Evolutionary conservation across 2,329 filamentous ascomycete genomes (phyloP).

Genomic region (Phyllosticta paracitricarpa): DNA sequence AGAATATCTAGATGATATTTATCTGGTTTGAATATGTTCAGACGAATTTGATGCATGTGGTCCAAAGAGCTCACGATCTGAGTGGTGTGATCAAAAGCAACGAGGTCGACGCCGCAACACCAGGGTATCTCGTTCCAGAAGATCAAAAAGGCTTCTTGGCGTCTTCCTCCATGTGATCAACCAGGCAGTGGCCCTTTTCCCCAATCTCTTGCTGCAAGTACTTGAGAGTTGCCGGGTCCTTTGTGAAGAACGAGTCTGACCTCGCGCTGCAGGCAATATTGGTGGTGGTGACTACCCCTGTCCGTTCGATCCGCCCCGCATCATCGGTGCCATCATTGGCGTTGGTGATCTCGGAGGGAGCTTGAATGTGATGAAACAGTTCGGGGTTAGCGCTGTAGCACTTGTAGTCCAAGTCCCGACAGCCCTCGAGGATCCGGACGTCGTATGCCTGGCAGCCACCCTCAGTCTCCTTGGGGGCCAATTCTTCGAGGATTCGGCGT

Average conservation of each 20-base stretch:
- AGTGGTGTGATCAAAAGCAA: neutral
- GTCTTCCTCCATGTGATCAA: slow-evolving; percentile 13
- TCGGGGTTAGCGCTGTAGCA: slow-evolving; percentile 31
- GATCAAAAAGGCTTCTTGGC: slow-evolving; percentile 4
- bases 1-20: neutral
- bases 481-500: slow-evolving; percentile 18
- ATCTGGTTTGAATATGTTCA: neutral
- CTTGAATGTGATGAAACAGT: slow-evolving; percentile 30
- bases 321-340: slow-evolving; percentile 14
- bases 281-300: slow-evolving; percentile 12
- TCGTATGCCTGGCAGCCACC: slow-evolving; percentile 26
- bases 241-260: slow-evolving; percentile 16
- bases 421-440: slow-evolving; percentile 29
- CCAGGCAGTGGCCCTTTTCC: slow-evolving; percentile 19
- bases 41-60: neutral
- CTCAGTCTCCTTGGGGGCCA: slow-evolving; percentile 10
- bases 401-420: slow-evolving; percentile 23
- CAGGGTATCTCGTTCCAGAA: neutral
- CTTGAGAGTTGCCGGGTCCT: slow-evolving; percentile 16
- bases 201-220: slow-evolving; percentile 20
- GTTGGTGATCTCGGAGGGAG: slow-evolving; percentile 22
- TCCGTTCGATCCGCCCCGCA: neutral
- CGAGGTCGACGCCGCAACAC: neutral
- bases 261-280: slow-evolving; percentile 27
- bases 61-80: neutral